A percentile compares a stretch with the other conserved stretches of the same genome.
These are phyloP conservation scores for Pistacia vera DNA, from an alignment of 345 rosid species.

Conservation along the genomic window DNA sequence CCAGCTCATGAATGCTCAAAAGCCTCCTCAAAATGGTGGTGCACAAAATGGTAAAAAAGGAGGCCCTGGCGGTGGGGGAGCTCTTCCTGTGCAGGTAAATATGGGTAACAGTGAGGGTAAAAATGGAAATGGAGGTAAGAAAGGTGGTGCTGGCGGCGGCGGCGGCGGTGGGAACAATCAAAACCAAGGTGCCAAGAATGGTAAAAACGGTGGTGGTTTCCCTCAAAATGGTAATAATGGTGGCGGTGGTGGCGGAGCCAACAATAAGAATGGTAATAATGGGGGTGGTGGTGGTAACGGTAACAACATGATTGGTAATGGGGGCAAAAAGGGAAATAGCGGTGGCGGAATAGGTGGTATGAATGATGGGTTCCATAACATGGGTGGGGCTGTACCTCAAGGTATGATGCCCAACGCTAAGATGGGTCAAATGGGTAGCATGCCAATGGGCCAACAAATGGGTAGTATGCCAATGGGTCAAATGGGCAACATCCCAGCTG, in stretches of 20 bases:
- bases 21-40: conserved; percentile 46
- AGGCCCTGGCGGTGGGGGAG: conserved; percentile 43
- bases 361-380: conserved; percentile 45
- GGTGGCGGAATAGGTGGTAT: conserved; percentile 34
- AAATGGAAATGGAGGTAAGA: conserved; percentile 53
- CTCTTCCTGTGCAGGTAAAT: conserved; percentile 41
- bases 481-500: conserved; percentile 55
- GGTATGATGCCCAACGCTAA: conserved; percentile 19
- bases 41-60: conserved; percentile 50
- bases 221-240: conserved; percentile 32
- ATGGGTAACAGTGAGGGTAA: conserved; percentile 36
- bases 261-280: conserved; percentile 36
- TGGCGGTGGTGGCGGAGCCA: conserved; percentile 37
- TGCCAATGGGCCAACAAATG: conserved; percentile 56
- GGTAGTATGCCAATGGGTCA: conserved; percentile 42
- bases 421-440: conserved; percentile 50
- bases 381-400: conserved; percentile 51
- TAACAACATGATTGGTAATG: conserved; percentile 42
- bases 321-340: conserved; percentile 50
- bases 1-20: conserved; percentile 58
- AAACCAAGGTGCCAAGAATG: conserved; percentile 49
- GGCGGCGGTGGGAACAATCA: conserved; percentile 39
- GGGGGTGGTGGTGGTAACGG: conserved; percentile 49
- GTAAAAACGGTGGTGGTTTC: conserved; percentile 40
- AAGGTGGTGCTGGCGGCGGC: conserved; percentile 42